Conservation (phyloP, 352 stramenopile species). For the Phytopythium helicoides region DNA sequence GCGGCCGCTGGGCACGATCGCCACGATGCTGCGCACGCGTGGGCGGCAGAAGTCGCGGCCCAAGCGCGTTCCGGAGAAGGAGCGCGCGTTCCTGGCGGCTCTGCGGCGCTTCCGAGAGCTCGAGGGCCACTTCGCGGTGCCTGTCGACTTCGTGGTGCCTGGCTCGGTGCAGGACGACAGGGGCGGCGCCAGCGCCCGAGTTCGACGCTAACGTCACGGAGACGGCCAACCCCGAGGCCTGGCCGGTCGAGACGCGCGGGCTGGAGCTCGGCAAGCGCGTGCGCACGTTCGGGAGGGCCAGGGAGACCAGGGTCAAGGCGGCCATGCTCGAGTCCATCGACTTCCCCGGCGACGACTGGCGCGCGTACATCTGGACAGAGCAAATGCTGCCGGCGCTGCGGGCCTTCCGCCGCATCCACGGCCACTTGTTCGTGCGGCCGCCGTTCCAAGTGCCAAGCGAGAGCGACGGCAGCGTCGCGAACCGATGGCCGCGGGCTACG, state of each 20-base stretch:
- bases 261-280: constrained; percentile 51
- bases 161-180: too few species aligned
- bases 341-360: constrained; percentile 70
- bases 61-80: constrained; percentile 27
- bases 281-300: constrained; percentile 56
- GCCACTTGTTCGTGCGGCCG: constrained; percentile 92
- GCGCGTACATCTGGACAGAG: constrained; percentile 66
- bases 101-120: constrained; percentile 47
- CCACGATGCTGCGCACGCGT: too few species aligned
- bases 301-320: constrained; percentile 57
- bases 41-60: background rate
- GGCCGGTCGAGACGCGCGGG: constrained; percentile 48
- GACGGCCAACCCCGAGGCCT: constrained; percentile 14
- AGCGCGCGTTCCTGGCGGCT: constrained; percentile 50
- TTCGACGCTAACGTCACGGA: background rate
- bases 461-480: constrained; percentile 14
- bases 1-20: too few species aligned
- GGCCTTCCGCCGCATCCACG: constrained; percentile 80
- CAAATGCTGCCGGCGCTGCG: constrained; percentile 74
- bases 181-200: too few species aligned
- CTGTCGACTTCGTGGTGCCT: constrained; percentile 53
- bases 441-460: constrained; percentile 81
- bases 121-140: constrained; percentile 75
- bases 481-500: constrained; percentile 78
- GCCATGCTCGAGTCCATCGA: constrained; percentile 53